Conservation (phyloP, 139 green algal genomes). For the Chlamydomonas schloesseri region DNA sequence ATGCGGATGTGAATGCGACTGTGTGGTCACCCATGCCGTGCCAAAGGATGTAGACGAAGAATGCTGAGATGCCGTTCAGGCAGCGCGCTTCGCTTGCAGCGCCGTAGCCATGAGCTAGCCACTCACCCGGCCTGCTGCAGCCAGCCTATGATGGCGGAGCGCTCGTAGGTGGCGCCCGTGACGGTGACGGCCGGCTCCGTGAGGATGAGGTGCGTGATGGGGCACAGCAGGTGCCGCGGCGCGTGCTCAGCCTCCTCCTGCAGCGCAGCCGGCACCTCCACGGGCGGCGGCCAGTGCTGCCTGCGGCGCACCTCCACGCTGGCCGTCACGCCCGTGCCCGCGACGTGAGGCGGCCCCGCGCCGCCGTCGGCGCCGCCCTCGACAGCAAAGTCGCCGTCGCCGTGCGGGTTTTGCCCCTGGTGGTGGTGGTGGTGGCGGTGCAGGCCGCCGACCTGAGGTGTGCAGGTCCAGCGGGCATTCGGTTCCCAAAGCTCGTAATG, state of each 20-base stretch:
- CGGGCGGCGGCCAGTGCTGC: constrained; percentile 57
- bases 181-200: constrained; percentile 45
- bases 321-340: background rate
- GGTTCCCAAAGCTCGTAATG: too few relatives aligned
- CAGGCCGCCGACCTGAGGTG: background rate
- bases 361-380: background rate
- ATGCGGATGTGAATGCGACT: too few relatives aligned
- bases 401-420: too few relatives aligned
- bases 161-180: constrained; percentile 55
- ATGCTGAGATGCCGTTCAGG: too few relatives aligned
- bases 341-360: too few relatives aligned
- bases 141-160: constrained; percentile 51
- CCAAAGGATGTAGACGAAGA: too few relatives aligned
- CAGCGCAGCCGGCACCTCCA: constrained; percentile 25
- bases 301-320: background rate
- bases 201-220: constrained; percentile 58
- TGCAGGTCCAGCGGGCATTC: background rate
- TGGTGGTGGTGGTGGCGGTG: background rate
- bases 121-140: constrained; percentile 34
- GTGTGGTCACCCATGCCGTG: too few relatives aligned
- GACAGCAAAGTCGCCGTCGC: background rate
- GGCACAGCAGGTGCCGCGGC: constrained; percentile 48
- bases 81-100: too few relatives aligned
- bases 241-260: constrained; percentile 18
- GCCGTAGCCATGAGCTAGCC: too few relatives aligned